These are phyloP conservation scores for Collybia nuda DNA, from an alignment of 768 basidiomycete species.

Conservation along the genomic window DNA sequence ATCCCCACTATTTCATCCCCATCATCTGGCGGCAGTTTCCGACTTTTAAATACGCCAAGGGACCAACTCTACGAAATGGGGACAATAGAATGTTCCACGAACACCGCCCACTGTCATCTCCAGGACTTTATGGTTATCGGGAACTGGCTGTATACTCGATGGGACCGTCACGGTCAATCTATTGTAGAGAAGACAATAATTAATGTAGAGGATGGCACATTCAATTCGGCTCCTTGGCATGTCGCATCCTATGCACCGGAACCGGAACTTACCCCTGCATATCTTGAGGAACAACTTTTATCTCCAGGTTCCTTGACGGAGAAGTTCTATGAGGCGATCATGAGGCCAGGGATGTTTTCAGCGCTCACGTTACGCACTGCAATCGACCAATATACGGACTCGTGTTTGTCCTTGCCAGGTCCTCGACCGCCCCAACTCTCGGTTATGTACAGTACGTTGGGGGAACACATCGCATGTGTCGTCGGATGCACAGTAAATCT, in stretches of 20 bases:
- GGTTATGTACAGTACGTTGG: conserved; percentile 61
- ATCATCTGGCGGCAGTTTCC: conserved; percentile 79
- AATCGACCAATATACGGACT: conserved; percentile 77
- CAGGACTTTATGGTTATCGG: conserved; percentile 73
- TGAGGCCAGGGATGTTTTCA: conserved; percentile 89
- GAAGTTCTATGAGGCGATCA: conserved; percentile 79
- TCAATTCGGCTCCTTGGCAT: conserved; percentile 45
- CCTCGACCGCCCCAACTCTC: conserved; percentile 56
- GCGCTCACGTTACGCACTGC: conserved; percentile 77
- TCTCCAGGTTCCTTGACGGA: conserved; percentile 70
- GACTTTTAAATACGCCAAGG: conserved; percentile 52
- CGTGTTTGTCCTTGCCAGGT: conserved; percentile 66
- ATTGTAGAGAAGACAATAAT: conserved; percentile 60
- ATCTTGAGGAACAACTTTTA: conserved; percentile 82
- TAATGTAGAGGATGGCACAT: conserved; percentile 30
- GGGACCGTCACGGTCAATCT: conserved; percentile 81
- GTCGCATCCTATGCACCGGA: conserved; percentile 64
- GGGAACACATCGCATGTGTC: conserved; percentile 76
- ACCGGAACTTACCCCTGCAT: conserved; percentile 78
- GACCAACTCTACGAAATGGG: conserved; percentile 63
- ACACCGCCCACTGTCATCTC: conserved; percentile 67
- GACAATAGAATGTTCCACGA: conserved; percentile 56
- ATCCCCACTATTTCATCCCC: conserved; percentile 65
- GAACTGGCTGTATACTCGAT: conserved; percentile 63
- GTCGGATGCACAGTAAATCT: conserved; percentile 86